A percentile compares a stretch with the other conserved stretches of the same genome.
phyloP scores from a whole-genome alignment of 2,329 filamentous ascomycete species.

The Colletotrichum liriopes region DNA sequence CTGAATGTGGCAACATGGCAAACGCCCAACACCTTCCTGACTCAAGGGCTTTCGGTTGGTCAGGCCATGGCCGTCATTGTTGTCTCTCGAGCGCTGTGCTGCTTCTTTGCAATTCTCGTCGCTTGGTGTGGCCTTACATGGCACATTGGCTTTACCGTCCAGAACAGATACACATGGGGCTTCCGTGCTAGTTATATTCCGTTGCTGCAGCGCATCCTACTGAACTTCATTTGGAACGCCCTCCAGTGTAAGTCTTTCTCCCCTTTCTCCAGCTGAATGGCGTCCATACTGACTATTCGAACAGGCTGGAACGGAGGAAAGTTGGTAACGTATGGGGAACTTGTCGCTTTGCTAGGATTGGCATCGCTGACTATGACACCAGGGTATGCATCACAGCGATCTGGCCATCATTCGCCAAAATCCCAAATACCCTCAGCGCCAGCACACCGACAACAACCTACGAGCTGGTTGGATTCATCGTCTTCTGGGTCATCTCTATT shows the following conservation, averaged over 20 bases:
- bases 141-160: slow-evolving; percentile 67
- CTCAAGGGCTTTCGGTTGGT: slow-evolving; percentile 62
- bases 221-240: slow-evolving; percentile 64
- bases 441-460: slow-evolving; percentile 56
- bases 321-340: neutral
- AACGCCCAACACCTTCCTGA: slow-evolving; percentile 62
- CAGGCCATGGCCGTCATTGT: slow-evolving; percentile 65
- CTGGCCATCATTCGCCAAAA: slow-evolving; percentile 60
- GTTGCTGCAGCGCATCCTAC: slow-evolving; percentile 61
- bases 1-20: slow-evolving; percentile 63
- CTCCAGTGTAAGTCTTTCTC: neutral
- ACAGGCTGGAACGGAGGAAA: slow-evolving; percentile 16
- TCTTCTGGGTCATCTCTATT: slow-evolving; percentile 67
- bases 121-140: slow-evolving; percentile 64
- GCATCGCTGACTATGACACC: neutral
- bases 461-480: slow-evolving; percentile 63
- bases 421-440: slow-evolving; percentile 60
- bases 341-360: neutral
- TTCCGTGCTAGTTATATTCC: slow-evolving; percentile 65
- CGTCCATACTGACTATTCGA: neutral
- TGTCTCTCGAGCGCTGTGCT: slow-evolving; percentile 59
- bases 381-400: slow-evolving; percentile 60
- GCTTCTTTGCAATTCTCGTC: slow-evolving; percentile 60
- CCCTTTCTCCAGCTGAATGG: neutral
- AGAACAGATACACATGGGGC: slow-evolving; percentile 66